These are phyloP conservation scores for Solanum piurae DNA, from an alignment of 257 asterid genomes.

Conservation along the genomic window DNA sequence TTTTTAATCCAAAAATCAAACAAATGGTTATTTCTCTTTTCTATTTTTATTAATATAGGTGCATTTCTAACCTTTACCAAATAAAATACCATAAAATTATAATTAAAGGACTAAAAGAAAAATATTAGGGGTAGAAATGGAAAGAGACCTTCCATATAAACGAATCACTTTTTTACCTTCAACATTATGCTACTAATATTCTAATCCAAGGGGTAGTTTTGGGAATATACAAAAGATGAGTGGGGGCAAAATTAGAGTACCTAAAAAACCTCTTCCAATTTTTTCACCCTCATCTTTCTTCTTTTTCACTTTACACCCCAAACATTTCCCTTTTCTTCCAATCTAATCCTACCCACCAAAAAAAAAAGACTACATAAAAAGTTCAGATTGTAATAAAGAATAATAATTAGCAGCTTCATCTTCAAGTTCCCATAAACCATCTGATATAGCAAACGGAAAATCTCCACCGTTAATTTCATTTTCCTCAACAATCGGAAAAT, in stretches of 20 bases:
- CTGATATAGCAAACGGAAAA: conserved; percentile 16
- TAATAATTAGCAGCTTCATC: conserved; percentile 65
- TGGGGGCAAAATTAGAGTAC: conserved; percentile 14
- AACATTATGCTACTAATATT: background rate
- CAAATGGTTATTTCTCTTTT: background rate
- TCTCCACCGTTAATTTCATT: conserved; percentile 13
- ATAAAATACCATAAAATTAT: background rate
- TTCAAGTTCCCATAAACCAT: conserved; percentile 70
- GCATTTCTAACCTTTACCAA: background rate
- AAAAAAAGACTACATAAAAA: conserved; percentile 39
- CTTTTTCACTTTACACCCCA: conserved; percentile 3
- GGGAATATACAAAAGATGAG: conserved; percentile 19
- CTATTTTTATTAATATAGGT: background rate
- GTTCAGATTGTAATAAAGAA: conserved; percentile 51
- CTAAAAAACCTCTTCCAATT: conserved; percentile 6
- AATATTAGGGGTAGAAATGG: background rate
- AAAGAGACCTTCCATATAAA: background rate
- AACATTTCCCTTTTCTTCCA: background rate
- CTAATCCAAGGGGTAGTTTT: conserved; percentile 10
- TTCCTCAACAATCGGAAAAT: background rate
- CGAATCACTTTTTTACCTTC: background rate
- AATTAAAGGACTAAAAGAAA: background rate
- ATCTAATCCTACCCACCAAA: background rate
- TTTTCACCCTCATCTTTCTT: background rate
- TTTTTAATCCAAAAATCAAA: background rate